phyloP scores from a whole-genome alignment of 305 asterid genomes.

The Fraxinus nigra region DNA sequence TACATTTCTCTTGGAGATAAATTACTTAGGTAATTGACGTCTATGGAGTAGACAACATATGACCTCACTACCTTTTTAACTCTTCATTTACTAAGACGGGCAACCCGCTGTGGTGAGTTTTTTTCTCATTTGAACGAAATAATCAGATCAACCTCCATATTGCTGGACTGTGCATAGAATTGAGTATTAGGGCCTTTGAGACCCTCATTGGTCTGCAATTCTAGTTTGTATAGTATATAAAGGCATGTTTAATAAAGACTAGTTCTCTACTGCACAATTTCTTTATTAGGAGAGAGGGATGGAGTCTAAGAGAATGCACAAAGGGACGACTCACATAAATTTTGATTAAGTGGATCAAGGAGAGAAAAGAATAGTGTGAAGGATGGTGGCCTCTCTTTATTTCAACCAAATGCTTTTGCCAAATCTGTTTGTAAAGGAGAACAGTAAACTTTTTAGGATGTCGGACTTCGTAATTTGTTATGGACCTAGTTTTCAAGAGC shows the following conservation, averaged over 20 bases:
- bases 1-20: not conserved
- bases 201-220: not conserved
- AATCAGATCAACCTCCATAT: not conserved
- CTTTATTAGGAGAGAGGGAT: not conserved
- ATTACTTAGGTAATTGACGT: not conserved
- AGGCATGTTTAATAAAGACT: not conserved
- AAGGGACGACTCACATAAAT: not conserved
- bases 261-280: not conserved
- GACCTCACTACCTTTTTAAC: not conserved
- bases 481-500: not conserved
- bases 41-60: not conserved
- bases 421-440: not conserved
- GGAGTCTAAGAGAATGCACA: not conserved
- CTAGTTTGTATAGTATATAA: not conserved
- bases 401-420: not conserved
- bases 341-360: not conserved
- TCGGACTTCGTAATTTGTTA: not conserved
- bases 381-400: not conserved
- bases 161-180: not conserved
- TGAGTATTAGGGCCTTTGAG: not conserved
- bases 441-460: not conserved
- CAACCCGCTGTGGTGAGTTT: not conserved
- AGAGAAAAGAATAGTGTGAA: not conserved
- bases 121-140: not conserved
- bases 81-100: not conserved